Evolutionary conservation across 2,329 filamentous ascomycete genomes (phyloP).

Genomic region (Huntiella abstrusa): DNA sequence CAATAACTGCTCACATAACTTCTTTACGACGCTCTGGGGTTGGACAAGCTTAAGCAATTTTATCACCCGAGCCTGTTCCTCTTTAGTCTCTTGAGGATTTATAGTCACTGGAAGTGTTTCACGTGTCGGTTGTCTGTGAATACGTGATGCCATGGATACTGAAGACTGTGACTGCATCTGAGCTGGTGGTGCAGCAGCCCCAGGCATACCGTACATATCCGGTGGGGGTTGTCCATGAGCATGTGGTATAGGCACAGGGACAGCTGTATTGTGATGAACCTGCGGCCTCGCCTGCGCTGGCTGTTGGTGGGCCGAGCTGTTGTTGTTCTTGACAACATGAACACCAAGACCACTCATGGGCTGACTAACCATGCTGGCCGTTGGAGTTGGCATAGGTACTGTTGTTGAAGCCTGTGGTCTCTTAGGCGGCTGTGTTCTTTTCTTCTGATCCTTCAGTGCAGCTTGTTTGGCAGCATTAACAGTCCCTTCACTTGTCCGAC

Average conservation of each 20-base stretch:
- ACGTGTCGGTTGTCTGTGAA: constrained; percentile 16
- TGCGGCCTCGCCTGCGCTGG: neutral
- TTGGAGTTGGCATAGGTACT: neutral
- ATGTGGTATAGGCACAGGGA: neutral
- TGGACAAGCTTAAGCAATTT: constrained; percentile 36
- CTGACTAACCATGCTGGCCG: neutral
- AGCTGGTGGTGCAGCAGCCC: neutral
- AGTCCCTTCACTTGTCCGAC: constrained; percentile 42
- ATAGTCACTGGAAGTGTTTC: too few species aligned
- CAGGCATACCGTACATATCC: constrained; percentile 6
- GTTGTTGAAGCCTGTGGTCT: neutral
- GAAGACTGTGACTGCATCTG: neutral
- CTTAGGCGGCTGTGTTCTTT: constrained; percentile 6
- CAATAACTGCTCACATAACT: constrained; percentile 41
- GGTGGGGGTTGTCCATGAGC: constrained; percentile 1
- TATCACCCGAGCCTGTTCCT: constrained; percentile 40
- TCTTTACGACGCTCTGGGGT: constrained; percentile 38
- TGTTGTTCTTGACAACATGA: neutral
- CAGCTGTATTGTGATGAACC: neutral
- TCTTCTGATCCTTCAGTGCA: constrained; percentile 30
- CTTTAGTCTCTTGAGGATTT: constrained; percentile 27
- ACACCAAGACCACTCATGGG: neutral
- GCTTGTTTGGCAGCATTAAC: constrained; percentile 37
- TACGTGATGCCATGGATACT: neutral
- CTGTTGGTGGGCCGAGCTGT: neutral